These are phyloP conservation scores for Arabidopsis thaliana DNA, from an alignment of 345 rosid genomes.

Conservation along the genomic window DNA sequence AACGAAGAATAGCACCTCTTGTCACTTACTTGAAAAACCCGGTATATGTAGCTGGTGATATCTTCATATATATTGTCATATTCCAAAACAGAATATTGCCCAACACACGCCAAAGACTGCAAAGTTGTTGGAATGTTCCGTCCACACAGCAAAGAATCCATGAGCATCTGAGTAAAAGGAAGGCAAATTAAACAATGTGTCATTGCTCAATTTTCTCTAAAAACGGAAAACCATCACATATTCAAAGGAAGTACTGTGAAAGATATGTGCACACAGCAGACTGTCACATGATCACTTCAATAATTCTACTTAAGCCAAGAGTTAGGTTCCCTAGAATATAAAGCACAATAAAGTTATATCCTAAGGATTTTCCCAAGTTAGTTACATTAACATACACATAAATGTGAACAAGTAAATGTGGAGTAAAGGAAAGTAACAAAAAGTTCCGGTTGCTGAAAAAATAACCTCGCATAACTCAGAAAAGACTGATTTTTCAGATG, in stretches of 20 bases:
- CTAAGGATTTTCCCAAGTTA: slow-evolving; percentile 36
- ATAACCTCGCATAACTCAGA: slow-evolving; percentile 77
- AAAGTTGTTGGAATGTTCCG: slow-evolving; percentile 71
- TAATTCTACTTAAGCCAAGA: slow-evolving; percentile 10
- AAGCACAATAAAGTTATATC: slow-evolving; percentile 18
- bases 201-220: slow-evolving; percentile 29
- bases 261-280: slow-evolving; percentile 21
- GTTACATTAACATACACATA: slow-evolving; percentile 8
- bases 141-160: slow-evolving; percentile 62
- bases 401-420: slow-evolving; percentile 24
- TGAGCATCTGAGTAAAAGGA: slow-evolving; percentile 62
- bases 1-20: slow-evolving; percentile 38
- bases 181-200: slow-evolving; percentile 25
- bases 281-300: slow-evolving; percentile 16
- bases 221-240: slow-evolving; percentile 1
- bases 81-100: slow-evolving; percentile 64
- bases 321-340: slow-evolving; percentile 15
- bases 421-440: not conserved
- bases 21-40: slow-evolving; percentile 64
- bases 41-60: slow-evolving; percentile 57
- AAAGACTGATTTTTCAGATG: slow-evolving; percentile 55
- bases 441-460: slow-evolving; percentile 11
- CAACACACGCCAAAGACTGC: slow-evolving; percentile 89
- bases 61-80: slow-evolving; percentile 62
- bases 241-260: not conserved